These are phyloP conservation scores for Candida boleticola DNA, from an alignment of 805 yeast genomes.

Conservation along the genomic window DNA sequence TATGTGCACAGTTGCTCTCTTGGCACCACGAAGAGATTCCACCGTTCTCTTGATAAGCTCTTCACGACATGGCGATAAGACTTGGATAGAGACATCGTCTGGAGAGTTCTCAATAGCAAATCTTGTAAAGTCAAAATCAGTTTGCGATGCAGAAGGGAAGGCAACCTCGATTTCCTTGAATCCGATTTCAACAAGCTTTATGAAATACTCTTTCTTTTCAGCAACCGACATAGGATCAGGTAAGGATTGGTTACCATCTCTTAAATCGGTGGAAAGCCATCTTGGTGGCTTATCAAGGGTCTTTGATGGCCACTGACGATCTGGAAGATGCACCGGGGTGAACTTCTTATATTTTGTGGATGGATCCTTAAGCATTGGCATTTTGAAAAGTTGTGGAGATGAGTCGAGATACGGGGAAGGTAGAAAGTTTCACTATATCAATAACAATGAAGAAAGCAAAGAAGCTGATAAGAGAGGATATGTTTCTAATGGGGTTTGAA, in stretches of 20 bases:
- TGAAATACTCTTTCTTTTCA: slow-evolving; percentile 73
- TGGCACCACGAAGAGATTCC: slow-evolving; percentile 70
- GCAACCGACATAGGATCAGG: slow-evolving; percentile 81
- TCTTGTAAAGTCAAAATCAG: slow-evolving; percentile 78
- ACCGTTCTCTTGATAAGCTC: slow-evolving; percentile 71
- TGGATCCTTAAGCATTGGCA: slow-evolving; percentile 66
- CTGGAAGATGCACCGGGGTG: slow-evolving; percentile 52
- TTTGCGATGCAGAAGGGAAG: slow-evolving; percentile 79
- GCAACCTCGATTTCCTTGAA: slow-evolving; percentile 81
- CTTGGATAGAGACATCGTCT: slow-evolving; percentile 71
- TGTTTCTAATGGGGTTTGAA: too few relatives aligned
- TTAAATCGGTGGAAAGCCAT: slow-evolving; percentile 76
- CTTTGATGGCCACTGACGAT: slow-evolving; percentile 72
- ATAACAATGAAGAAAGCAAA: not conserved
- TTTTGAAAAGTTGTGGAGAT: not conserved
- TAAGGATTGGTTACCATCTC: slow-evolving; percentile 80
- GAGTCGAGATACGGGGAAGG: not conserved
- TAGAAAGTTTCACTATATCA: not conserved
- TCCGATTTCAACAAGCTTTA: slow-evolving; percentile 68
- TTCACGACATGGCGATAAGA: slow-evolving; percentile 74
- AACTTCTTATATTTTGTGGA: slow-evolving; percentile 59
- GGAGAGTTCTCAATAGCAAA: slow-evolving; percentile 79
- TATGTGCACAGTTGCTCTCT: slow-evolving; percentile 67
- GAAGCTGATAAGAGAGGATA: too few relatives aligned
- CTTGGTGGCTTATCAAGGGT: slow-evolving; percentile 69